Evolutionary conservation across 192 early-diverging fungal species (phyloP), one percentile per base, ranked within the genome.

Genomic region (Diversispora eburnea): DNA sequence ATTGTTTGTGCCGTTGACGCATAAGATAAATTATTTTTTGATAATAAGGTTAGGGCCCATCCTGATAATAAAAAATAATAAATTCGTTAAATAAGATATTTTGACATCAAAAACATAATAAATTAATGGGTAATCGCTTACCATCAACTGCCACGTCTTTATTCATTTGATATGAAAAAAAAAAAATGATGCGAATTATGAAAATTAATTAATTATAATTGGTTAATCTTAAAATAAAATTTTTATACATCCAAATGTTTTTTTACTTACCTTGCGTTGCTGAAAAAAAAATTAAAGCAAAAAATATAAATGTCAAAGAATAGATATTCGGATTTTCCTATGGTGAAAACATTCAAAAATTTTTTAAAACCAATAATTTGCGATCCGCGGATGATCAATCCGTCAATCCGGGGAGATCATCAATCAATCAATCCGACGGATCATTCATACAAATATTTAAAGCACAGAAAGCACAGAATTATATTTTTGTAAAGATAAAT

Each of bases 1-100:
- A 99, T 93, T 7, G 97, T 99, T 75, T 99, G 97, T 33, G 94
- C 95, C 0, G 93, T 94, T 39, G 90, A 94, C 2, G 96, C 95
- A 84, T 92, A 95, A 3, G 91, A 92, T 70, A 98, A 79, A 80
- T 91, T 95, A 72, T 97, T 93, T 76, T 96, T 92, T 5, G 91
- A 91, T 59, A 99, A 82, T 15, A 98, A 79, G 1, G 92, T 95
- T 43, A 99, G 79, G 5, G 97, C 97, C 97, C 97, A 99, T 33
- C 96, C 91, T 66, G 13, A 6, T 46, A 4, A 47, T 13, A 64
- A 64, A 64, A 58, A 58, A 12, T 51, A 51, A 9, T 17, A 17
- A 60, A 17, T 12, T 19, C 59, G 59, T 61, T 33, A 20, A 19
- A 61, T 10, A 12, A 5, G 59, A 61, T 12, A 22, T 61, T 12